Percentiles rank a stretch among this genome's conserved stretches.
Conservation (phyloP, 2,329 filamentous ascomycete genomes). For the Arthrinium phaeospermum region DNA sequence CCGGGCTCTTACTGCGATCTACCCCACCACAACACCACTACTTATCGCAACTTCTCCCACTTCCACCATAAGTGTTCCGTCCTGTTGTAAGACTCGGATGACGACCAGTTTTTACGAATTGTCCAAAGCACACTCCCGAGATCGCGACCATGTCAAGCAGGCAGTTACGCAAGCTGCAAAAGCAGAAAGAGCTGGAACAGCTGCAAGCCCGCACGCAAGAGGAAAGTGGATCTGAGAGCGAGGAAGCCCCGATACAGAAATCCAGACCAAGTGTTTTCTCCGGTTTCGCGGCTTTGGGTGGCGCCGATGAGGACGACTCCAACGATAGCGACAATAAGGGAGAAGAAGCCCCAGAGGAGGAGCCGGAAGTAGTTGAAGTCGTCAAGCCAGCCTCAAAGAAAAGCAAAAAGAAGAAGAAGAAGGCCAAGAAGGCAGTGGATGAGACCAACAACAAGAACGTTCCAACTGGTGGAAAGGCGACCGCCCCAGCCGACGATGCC, state of each 20-base stretch:
- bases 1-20: not conserved
- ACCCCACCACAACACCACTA: not conserved
- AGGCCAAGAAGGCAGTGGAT: slow-evolving; percentile 37
- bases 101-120: not conserved
- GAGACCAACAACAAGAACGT: slow-evolving; percentile 22
- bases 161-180: slow-evolving; percentile 45
- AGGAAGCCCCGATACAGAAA: slow-evolving; percentile 42
- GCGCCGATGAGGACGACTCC: slow-evolving; percentile 47
- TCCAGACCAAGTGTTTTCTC: slow-evolving; percentile 55
- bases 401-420: slow-evolving; percentile 45
- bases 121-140: not conserved
- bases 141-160: slow-evolving; percentile 37
- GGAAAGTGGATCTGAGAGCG: slow-evolving; percentile 42
- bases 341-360: slow-evolving; percentile 36
- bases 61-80: not conserved
- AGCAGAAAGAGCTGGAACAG: slow-evolving; percentile 53
- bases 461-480: slow-evolving; percentile 20
- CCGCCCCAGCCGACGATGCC: slow-evolving; percentile 35
- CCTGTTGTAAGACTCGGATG: not conserved
- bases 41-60: not conserved
- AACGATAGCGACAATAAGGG: slow-evolving; percentile 43
- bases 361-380: slow-evolving; percentile 28
- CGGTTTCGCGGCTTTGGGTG: slow-evolving; percentile 56
- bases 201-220: slow-evolving; percentile 42
- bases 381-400: slow-evolving; percentile 40